Conservation (phyloP, 1,139 yeast species). For the Geotrichum carabidarum region DNA sequence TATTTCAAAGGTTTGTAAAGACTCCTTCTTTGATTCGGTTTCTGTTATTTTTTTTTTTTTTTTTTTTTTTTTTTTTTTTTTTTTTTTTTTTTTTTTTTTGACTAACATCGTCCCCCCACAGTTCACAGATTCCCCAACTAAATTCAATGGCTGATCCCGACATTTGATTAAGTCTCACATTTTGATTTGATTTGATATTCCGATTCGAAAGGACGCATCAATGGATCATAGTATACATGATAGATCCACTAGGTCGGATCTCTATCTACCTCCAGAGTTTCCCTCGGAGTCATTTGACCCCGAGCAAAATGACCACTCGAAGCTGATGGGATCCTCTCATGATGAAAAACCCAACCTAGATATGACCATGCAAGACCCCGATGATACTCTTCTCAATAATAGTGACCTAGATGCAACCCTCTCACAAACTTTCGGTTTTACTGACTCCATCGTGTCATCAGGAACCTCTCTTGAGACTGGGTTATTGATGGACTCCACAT, state of each 20-base stretch:
- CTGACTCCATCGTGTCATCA: background rate
- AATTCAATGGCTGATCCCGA: slow-evolving; percentile 7
- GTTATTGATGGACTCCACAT: background rate
- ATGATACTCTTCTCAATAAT: background rate
- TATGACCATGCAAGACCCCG: background rate
- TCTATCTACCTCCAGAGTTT: slow-evolving; percentile 6
- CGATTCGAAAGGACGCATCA: background rate
- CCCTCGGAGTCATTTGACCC: slow-evolving; percentile 4
- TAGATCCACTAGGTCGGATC: background rate
- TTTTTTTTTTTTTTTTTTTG: background rate
- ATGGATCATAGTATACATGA: slow-evolving; percentile 3
- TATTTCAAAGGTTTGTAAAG: no score
- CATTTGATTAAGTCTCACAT: background rate
- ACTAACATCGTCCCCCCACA: slow-evolving; percentile 1
- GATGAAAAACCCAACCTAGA: background rate
- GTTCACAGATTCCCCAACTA: background rate
- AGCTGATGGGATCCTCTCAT: background rate
- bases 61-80: no score
- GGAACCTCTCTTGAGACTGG: background rate
- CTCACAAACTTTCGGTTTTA: background rate
- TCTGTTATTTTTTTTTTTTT: background rate
- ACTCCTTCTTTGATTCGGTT: no score
- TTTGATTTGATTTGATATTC: background rate
- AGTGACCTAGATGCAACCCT: background rate
- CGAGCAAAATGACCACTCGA: background rate